Conservation (phyloP, 2,329 filamentous ascomycete species). For the Gaeumannomyces sp. region DNA sequence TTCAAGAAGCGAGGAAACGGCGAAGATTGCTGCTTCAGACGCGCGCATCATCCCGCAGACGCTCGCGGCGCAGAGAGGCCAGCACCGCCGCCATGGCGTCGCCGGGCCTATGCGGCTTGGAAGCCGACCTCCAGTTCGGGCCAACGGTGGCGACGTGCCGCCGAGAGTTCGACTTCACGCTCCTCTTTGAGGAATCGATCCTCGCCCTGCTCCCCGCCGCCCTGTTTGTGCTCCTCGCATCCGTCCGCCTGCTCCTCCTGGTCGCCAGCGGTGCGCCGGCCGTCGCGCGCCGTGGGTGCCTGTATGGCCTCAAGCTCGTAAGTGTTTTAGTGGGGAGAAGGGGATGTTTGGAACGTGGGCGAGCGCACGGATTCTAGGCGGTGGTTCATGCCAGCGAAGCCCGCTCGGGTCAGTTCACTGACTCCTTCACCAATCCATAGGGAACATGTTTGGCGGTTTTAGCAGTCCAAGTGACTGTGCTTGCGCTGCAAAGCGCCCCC, state of each 20-base stretch:
- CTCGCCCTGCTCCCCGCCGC: conserved; percentile 16
- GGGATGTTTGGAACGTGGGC: too few species aligned
- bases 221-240: not conserved
- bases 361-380: too few species aligned
- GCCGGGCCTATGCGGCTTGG: not conserved
- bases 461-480: not conserved
- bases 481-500: not conserved
- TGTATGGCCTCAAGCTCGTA: conserved; percentile 3
- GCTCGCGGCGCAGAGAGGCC: too few species aligned
- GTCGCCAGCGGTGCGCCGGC: not conserved
- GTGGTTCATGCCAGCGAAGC: too few species aligned
- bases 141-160: conserved; percentile 20
- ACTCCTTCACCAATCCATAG: not conserved
- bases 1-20: too few species aligned
- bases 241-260: not conserved
- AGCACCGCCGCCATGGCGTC: too few species aligned
- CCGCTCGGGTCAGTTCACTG: too few species aligned
- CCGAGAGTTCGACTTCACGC: conserved; percentile 25
- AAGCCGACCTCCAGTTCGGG: conserved; percentile 20
- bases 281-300: not conserved
- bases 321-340: too few species aligned
- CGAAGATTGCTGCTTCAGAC: too few species aligned
- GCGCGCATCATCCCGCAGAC: too few species aligned
- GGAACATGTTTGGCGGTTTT: not conserved
- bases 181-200: conserved; percentile 24